phyloP scores from a whole-genome alignment of 2,329 filamentous ascomycete genomes.

The Xylaria sp. region DNA sequence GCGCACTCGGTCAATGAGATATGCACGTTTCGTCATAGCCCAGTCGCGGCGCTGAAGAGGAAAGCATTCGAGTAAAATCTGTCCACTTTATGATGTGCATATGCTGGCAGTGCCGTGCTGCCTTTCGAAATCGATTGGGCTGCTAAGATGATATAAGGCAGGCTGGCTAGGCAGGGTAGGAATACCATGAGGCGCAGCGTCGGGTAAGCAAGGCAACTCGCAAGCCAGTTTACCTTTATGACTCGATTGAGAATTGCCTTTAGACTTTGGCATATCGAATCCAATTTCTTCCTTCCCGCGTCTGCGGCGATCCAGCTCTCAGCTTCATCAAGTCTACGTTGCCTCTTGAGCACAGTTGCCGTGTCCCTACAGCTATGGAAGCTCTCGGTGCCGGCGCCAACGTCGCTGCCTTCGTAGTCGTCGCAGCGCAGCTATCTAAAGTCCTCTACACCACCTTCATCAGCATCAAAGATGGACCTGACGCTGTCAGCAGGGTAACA shows the following conservation, averaged over 20 bases:
- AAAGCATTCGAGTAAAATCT: neutral
- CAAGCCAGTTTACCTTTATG: neutral
- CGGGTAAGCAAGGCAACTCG: neutral
- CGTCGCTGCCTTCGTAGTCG: neutral
- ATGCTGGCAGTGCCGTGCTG: neutral
- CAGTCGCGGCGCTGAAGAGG: neutral
- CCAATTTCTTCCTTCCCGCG: neutral
- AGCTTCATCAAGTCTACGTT: neutral
- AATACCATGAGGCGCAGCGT: neutral
- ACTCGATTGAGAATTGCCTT: neutral
- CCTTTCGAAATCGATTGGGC: neutral
- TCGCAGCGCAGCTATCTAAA: conserved; percentile 7
- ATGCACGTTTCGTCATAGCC: neutral
- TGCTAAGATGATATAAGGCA: neutral
- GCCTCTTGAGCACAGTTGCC: neutral
- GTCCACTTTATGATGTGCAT: neutral
- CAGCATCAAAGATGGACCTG: conserved; percentile 1
- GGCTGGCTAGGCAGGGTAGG: neutral
- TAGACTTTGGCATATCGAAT: neutral
- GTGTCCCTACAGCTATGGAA: neutral
- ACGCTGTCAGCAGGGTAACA: neutral
- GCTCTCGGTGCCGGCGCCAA: conserved; percentile 1
- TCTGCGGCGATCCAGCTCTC: neutral
- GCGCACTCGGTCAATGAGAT: neutral
- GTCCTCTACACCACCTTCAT: neutral